Evolutionary conservation across 1,139 yeast genomes (phyloP), one percentile per base, ranked within the genome.

Genomic region (Yamadazyma siamensis): DNA sequence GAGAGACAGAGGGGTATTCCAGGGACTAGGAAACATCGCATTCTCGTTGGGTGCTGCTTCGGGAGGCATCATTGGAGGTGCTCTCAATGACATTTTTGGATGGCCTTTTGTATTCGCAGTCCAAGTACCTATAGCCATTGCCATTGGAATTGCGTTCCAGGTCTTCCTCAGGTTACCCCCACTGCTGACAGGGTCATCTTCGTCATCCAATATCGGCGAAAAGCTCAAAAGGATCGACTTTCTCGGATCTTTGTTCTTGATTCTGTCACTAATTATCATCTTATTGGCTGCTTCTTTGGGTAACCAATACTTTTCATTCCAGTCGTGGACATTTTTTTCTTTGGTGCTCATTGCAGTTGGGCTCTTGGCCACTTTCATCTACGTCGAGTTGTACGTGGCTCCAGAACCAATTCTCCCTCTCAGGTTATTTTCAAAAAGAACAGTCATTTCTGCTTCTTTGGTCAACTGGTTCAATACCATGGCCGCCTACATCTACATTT

Each of bases 371-470:
- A 43, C 44, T 1, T 70, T 78, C 38, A 65, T 75, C 28, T 66
- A 68, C 36, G 65, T 75, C 21, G 94, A 85, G 50, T 43, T 64
- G 15, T 54, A 64, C 27, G 61, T 74, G 16, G 76, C 87, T 1
- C 59, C 56, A 5, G 87, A 81, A 47, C 94, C 94, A 3, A 78
- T 82, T 20, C 60, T 80, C 33, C 91, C 89, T 2, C 54, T 81
- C 24, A 59, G 61, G 13, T 64, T 81, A 40, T 52, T 82, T 47
- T 52, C 59, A 6, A 69, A 76, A 33, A 65, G 81, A 40, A 77
- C 87, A 1, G 75, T 82, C 5, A 52, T 77, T 29, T 74, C 83
- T 9, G 77, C 85, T 1, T 76, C 87, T 4, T 61, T 80, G 40
- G 64, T 86, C 25, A 80, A 80, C 51, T 77, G 85, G 75, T 80